phyloP scores from a whole-genome alignment of 768 basidiomycete species.

The Termitomyces sp. region DNA sequence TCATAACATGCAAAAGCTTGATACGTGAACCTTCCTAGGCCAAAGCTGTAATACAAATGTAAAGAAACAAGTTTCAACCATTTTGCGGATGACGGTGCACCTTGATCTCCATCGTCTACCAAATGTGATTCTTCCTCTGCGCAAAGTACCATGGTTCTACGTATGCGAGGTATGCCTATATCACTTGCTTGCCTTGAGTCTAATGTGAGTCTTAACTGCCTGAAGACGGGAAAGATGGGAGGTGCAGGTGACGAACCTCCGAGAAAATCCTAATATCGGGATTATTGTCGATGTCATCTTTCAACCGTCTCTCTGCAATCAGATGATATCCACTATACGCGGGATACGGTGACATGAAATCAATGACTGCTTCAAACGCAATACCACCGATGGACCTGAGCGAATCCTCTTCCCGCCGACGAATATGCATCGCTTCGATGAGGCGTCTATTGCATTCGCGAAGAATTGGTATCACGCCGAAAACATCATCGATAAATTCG shows the following conservation, averaged over 20 bases:
- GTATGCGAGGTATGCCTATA: too few relatives aligned
- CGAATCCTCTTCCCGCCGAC: slow-evolving; percentile 80
- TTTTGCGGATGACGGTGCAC: slow-evolving; percentile 24
- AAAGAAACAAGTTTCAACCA: not conserved
- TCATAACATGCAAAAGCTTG: slow-evolving; percentile 72
- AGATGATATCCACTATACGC: slow-evolving; percentile 82
- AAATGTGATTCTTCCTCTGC: slow-evolving; percentile 54
- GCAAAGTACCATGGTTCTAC: too few relatives aligned
- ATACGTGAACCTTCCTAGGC: slow-evolving; percentile 54
- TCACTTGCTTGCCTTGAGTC: too few relatives aligned
- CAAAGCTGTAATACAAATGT: slow-evolving; percentile 42
- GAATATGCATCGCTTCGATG: slow-evolving; percentile 78
- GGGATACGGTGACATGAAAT: slow-evolving; percentile 85
- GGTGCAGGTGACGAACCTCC: slow-evolving; percentile 52
- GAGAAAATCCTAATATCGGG: slow-evolving; percentile 80
- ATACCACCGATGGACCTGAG: slow-evolving; percentile 85
- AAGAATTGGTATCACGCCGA: slow-evolving; percentile 83
- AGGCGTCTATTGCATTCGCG: slow-evolving; percentile 77
- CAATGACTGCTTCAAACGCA: slow-evolving; percentile 80
- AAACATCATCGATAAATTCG: slow-evolving; percentile 85
- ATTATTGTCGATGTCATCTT: slow-evolving; percentile 83
- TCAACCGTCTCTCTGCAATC: slow-evolving; percentile 79
- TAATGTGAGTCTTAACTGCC: too few relatives aligned
- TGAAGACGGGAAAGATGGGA: too few relatives aligned
- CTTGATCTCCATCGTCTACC: slow-evolving; percentile 63